Conservation (phyloP, 345 rosid species). For the Corchorus capsularis region DNA sequence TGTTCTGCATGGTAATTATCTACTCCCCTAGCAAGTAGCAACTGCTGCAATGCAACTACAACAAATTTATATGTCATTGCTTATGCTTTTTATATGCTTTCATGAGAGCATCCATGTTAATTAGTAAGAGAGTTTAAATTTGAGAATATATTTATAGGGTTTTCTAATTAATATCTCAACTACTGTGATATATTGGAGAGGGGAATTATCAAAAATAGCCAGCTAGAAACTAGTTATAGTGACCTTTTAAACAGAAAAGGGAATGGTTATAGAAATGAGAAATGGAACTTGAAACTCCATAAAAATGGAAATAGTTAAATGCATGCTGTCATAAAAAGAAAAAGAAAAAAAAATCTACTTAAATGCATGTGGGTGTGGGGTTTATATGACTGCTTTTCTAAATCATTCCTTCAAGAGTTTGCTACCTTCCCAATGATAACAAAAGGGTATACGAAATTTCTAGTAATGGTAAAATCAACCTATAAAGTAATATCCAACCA, state of each 20-base stretch:
- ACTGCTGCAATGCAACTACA: no score
- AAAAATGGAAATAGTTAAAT: no score
- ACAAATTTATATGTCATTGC: background rate
- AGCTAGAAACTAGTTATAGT: no score
- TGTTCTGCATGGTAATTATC: no score
- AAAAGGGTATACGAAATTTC: background rate
- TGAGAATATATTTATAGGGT: background rate
- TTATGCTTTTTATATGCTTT: background rate
- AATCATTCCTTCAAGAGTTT: background rate
- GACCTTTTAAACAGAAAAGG: no score
- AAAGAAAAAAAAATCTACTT: background rate
- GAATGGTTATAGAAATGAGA: no score
- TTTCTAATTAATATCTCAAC: background rate
- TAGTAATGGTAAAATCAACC: no score
- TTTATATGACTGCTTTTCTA: background rate
- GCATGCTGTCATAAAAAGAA: no score
- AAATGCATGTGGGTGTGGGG: conserved; percentile 1
- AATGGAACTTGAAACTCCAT: no score
- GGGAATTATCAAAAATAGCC: no score
- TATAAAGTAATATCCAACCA: background rate
- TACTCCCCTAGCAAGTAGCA: no score
- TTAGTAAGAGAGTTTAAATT: background rate
- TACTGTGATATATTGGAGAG: background rate
- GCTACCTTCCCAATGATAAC: background rate
- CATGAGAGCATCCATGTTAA: background rate